Base-by-base conservation (phyloP, 305 asterid genomes). In the Solanum hybrid region DNA sequence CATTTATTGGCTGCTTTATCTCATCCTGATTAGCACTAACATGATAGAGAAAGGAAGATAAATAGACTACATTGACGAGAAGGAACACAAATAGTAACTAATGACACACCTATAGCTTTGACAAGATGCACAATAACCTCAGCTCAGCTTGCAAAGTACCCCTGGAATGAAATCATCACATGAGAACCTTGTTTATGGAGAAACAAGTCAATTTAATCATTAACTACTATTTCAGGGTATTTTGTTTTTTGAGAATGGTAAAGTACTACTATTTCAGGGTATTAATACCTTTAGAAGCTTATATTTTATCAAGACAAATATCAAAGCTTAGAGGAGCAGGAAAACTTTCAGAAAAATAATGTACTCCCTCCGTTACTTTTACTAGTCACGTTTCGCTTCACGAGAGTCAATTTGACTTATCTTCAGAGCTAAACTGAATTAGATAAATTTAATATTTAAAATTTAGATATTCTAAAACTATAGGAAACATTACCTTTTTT, bases 101-200 rank as follows among this genome's bases (percentile, higher is more conserved):
- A 79, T 82, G 32, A 91, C 93, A 27, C 92, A 97, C 99, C 99
- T 71, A 96, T 91, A 79, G 98, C 99, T 93, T 97, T 98, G 7
- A 96, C 97, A n/a, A 97, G 98, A 15, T 93, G 93, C 85, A 93
- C 79, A 89, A 97, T 95, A 90, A 95, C 94, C 91, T 88, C 95
- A 79, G 90, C 95, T 45, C 98, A 92, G 89, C 94, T 94, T 90
- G 93, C 82, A 76, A 95, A 90, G 89, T 94, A 95, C 7, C 88
- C 95, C 89, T 90, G 96, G 90, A 92, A 96, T 22, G 99, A 91
- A 10, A 94, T 87, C 85, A 73, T 66, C 84, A 97, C 92, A 93
- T 15, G 91, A 91, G 92, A 95, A 38, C 99, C 99, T 98, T 97
- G 91, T 15, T 89, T 24, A 71, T 34, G 75, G 86, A 78, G 79